phyloP scores from a whole-genome alignment of 2,329 filamentous ascomycete genomes.

The Trichocomaceae sp. region DNA sequence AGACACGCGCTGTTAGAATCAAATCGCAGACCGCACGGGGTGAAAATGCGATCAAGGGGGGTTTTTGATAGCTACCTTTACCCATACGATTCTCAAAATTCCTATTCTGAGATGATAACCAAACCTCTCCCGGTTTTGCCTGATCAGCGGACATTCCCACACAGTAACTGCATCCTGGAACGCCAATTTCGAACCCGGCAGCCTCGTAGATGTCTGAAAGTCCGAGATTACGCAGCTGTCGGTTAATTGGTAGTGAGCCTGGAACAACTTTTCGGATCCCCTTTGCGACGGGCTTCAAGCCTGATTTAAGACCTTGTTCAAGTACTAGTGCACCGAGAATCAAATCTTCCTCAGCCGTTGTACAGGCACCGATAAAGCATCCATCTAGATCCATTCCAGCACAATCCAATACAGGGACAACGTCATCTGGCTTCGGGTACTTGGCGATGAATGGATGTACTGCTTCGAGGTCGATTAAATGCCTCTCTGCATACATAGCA shows the following conservation, averaged over 20 bases:
- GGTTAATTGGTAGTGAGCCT: slow-evolving; percentile 36
- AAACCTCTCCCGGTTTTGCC: slow-evolving; percentile 37
- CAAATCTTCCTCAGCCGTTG: slow-evolving; percentile 42
- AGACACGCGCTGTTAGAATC: not conserved
- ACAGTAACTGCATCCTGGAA: slow-evolving; percentile 42
- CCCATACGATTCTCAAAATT: slow-evolving; percentile 46
- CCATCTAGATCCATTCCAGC: slow-evolving; percentile 33
- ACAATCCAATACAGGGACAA: slow-evolving; percentile 35
- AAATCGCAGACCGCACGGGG: not conserved
- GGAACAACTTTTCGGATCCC: slow-evolving; percentile 39
- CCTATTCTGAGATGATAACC: slow-evolving; percentile 43
- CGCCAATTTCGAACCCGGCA: slow-evolving; percentile 38
- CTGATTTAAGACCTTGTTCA: slow-evolving; percentile 30
- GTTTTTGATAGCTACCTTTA: slow-evolving; percentile 22
- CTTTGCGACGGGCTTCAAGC: slow-evolving; percentile 22
- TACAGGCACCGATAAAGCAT: slow-evolving; percentile 45
- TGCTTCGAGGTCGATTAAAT: slow-evolving; percentile 34
- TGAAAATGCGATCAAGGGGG: not conserved
- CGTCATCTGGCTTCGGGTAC: slow-evolving; percentile 41
- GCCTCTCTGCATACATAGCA: slow-evolving; percentile 32
- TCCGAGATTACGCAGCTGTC: slow-evolving; percentile 29
- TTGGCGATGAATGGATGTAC: slow-evolving; percentile 35
- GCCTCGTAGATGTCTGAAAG: slow-evolving; percentile 35
- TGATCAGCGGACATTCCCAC: slow-evolving; percentile 40
- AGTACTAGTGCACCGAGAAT: slow-evolving; percentile 40